Evolutionary conservation across 116 monocot genomes (phyloP).

Genomic region (Posidonia oceanica): DNA sequence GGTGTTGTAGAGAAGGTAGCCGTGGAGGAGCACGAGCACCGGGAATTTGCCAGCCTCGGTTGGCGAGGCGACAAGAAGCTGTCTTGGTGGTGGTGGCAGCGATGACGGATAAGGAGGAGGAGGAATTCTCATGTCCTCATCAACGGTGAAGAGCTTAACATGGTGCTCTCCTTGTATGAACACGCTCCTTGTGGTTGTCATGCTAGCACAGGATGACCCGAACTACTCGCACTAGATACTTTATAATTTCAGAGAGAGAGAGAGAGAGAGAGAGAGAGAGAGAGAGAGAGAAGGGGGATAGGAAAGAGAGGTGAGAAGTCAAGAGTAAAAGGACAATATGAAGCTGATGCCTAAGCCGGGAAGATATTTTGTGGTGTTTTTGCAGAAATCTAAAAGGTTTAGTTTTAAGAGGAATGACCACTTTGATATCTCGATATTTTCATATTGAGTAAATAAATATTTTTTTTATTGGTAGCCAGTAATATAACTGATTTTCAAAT

Average conservation of each 20-base stretch:
- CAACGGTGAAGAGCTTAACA: constrained; percentile 11
- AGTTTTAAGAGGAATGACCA: too few relatives aligned
- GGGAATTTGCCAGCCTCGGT: constrained; percentile 56
- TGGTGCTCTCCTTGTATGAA: constrained; percentile 19
- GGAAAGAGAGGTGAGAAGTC: not conserved
- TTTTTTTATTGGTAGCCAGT: too few relatives aligned
- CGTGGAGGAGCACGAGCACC: constrained; percentile 51
- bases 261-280: too few relatives aligned
- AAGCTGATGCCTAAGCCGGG: too few relatives aligned
- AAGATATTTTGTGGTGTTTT: too few relatives aligned
- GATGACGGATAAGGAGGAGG: not conserved
- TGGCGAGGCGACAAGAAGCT: constrained; percentile 43
- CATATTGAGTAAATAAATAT: too few relatives aligned
- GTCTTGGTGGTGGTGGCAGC: constrained; percentile 16
- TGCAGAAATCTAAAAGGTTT: too few relatives aligned
- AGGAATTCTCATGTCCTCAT: not conserved
- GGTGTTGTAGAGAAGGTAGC: constrained; percentile 39
- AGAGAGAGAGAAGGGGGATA: not conserved
- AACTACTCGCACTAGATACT: not conserved
- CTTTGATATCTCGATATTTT: too few relatives aligned
- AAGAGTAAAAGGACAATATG: not conserved
- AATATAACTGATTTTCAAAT: too few relatives aligned
- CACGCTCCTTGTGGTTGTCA: constrained; percentile 3
- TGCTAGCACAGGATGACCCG: not conserved
- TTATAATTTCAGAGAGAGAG: not conserved